Evolutionary conservation across 2,329 filamentous ascomycete species (phyloP).

Genomic region (Bipolaris sorokiniana): DNA sequence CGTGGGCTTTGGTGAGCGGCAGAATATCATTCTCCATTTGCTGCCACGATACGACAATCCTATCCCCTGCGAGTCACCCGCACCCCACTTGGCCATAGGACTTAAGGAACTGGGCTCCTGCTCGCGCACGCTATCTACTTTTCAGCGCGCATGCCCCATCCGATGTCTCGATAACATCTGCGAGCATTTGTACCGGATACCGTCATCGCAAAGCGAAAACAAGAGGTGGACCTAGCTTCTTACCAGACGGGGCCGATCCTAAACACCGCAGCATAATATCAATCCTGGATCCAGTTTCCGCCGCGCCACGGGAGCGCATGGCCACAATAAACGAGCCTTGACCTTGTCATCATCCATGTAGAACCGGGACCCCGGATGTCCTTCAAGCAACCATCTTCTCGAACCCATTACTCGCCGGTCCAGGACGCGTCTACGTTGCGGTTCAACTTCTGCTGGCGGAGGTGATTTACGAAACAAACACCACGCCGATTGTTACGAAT

Average conservation of each 20-base stretch:
- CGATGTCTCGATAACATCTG: slow-evolving; percentile 6
- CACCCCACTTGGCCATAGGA: slow-evolving; percentile 38
- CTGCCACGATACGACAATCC: slow-evolving; percentile 36
- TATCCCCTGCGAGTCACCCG: slow-evolving; percentile 41
- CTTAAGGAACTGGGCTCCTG: slow-evolving; percentile 42
- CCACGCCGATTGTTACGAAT: slow-evolving; percentile 16
- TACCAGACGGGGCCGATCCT: slow-evolving; percentile 30
- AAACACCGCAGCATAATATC: slow-evolving; percentile 26
- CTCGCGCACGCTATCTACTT: slow-evolving; percentile 37
- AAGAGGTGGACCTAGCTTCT: slow-evolving; percentile 34
- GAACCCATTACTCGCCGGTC: slow-evolving; percentile 17
- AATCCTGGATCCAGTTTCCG: slow-evolving; percentile 30
- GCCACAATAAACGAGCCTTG: slow-evolving; percentile 31
- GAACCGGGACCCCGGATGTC: slow-evolving; percentile 28
- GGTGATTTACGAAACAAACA: slow-evolving; percentile 33
- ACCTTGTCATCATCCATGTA: slow-evolving; percentile 43
- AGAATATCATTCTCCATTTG: slow-evolving; percentile 46
- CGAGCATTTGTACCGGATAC: slow-evolving; percentile 19
- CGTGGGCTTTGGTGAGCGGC: slow-evolving; percentile 41
- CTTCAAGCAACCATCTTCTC: slow-evolving; percentile 31
- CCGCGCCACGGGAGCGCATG: slow-evolving; percentile 42
- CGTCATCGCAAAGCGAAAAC: slow-evolving; percentile 15
- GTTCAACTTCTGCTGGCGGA: slow-evolving; percentile 46
- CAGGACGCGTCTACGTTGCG: slow-evolving; percentile 27
- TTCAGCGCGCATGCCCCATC: slow-evolving; percentile 14